Conservation (phyloP, 768 basidiomycete genomes). For the Naganishia randhawae region DNA sequence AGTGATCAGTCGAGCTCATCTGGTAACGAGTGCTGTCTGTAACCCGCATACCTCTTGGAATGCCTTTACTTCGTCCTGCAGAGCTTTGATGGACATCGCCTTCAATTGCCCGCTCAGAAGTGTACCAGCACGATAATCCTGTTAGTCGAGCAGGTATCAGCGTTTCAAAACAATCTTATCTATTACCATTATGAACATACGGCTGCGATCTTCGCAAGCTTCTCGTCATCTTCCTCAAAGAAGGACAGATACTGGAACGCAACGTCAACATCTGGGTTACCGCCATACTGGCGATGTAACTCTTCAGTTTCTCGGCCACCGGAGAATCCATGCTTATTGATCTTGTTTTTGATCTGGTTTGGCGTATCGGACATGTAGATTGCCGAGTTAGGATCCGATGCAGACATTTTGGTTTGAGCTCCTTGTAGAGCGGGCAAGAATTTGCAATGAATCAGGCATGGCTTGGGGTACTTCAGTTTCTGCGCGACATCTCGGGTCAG, state of each 20-base stretch:
- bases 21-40: not conserved
- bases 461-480: slow-evolving; percentile 93
- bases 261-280: slow-evolving; percentile 91
- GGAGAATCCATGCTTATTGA: slow-evolving; percentile 92
- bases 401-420: slow-evolving; percentile 98
- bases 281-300: slow-evolving; percentile 81
- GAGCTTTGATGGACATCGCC: slow-evolving; percentile 71
- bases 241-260: slow-evolving; percentile 91
- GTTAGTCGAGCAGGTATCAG: slow-evolving; percentile 4
- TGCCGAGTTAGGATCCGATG: slow-evolving; percentile 83
- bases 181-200: slow-evolving; percentile 54
- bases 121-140: slow-evolving; percentile 89
- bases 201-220: slow-evolving; percentile 69
- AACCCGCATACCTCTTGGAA: slow-evolving; percentile 70
- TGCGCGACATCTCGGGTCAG: slow-evolving; percentile 91
- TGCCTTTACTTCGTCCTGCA: slow-evolving; percentile 75
- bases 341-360: slow-evolving; percentile 93
- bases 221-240: slow-evolving; percentile 93
- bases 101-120: slow-evolving; percentile 89
- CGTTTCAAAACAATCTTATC: not conserved
- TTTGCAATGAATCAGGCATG: slow-evolving; percentile 83
- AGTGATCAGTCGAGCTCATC: not conserved
- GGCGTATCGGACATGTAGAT: slow-evolving; percentile 94
- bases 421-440: slow-evolving; percentile 99
- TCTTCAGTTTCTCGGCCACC: slow-evolving; percentile 95